These are phyloP conservation scores for Fusarium protoensiforme DNA, from an alignment of 2,329 filamentous ascomycete species.

Conservation along the genomic window DNA sequence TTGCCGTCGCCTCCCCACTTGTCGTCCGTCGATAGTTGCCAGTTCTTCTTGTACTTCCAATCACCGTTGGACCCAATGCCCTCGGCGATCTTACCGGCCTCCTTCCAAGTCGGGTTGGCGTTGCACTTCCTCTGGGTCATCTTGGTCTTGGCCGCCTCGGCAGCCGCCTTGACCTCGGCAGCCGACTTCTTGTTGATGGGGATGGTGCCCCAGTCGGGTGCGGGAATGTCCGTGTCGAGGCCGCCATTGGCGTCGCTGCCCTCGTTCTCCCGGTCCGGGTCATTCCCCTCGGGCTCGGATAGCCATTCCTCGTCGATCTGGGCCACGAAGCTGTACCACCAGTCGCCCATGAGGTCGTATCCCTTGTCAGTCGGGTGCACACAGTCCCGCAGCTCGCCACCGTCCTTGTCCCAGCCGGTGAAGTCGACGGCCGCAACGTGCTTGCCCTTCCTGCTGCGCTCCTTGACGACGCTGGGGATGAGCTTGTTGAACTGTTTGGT, in stretches of 20 bases:
- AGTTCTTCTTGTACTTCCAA: constrained; percentile 15
- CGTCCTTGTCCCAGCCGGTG: background rate
- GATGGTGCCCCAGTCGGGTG: background rate
- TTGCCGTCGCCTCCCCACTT: background rate
- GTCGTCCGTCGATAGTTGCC: background rate
- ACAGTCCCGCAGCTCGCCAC: constrained; percentile 24
- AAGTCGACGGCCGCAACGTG: constrained; percentile 29
- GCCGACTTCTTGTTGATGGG: background rate
- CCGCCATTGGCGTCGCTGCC: background rate
- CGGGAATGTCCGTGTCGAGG: constrained; percentile 5
- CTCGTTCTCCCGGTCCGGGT: background rate
- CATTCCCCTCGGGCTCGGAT: constrained; percentile 13
- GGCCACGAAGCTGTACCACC: constrained; percentile 38
- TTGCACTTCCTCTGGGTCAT: background rate
- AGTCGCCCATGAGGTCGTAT: constrained; percentile 29
- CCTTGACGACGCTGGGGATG: background rate
- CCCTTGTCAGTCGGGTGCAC: constrained; percentile 36
- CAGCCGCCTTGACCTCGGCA: no score
- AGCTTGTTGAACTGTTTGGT: constrained; percentile 2
- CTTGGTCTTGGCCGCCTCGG: no score
- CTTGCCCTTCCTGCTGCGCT: background rate
- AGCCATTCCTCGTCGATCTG: constrained; percentile 39
- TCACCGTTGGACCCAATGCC: background rate
- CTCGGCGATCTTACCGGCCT: background rate
- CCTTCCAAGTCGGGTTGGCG: background rate